phyloP scores from a whole-genome alignment of 2,329 filamentous ascomycete species.

The Westerdykella sp. region DNA sequence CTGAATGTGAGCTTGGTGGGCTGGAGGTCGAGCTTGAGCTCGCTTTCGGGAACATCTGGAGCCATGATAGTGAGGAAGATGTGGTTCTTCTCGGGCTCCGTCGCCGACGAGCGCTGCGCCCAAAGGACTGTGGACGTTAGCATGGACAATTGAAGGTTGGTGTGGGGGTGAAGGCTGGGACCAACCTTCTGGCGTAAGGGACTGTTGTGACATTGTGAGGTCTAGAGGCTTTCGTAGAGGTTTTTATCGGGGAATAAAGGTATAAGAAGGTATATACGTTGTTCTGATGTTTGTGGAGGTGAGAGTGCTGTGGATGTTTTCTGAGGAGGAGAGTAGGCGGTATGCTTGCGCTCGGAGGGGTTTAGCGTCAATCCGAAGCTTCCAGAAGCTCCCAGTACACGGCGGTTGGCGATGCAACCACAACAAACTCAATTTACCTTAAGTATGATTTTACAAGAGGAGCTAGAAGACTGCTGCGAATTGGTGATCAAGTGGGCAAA shows the following conservation, averaged over 20 bases:
- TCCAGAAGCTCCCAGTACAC: too few species aligned
- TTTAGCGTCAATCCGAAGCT: background rate
- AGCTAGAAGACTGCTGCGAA: too few species aligned
- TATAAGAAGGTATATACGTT: background rate
- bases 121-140: conserved; percentile 66
- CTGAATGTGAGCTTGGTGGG: conserved; percentile 71
- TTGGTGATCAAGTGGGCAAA: too few species aligned
- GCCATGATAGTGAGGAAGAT: conserved; percentile 89
- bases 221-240: conserved; percentile 2
- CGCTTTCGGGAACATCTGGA: conserved; percentile 69
- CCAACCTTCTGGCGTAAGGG: conserved; percentile 38
- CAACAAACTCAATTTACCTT: background rate
- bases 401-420: too few species aligned
- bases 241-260: background rate
- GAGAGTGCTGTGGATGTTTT: background rate
- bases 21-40: conserved; percentile 78
- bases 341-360: background rate
- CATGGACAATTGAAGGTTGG: background rate
- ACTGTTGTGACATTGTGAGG: conserved; percentile 20
- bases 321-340: background rate
- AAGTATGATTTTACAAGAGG: too few species aligned
- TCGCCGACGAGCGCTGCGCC: conserved; percentile 87
- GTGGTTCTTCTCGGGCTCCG: conserved; percentile 82
- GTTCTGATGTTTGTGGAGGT: background rate
- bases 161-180: conserved; percentile 19